phyloP scores from a whole-genome alignment of 192 early-diverging fungal genomes.

The Linnemannia schmuckeri region DNA sequence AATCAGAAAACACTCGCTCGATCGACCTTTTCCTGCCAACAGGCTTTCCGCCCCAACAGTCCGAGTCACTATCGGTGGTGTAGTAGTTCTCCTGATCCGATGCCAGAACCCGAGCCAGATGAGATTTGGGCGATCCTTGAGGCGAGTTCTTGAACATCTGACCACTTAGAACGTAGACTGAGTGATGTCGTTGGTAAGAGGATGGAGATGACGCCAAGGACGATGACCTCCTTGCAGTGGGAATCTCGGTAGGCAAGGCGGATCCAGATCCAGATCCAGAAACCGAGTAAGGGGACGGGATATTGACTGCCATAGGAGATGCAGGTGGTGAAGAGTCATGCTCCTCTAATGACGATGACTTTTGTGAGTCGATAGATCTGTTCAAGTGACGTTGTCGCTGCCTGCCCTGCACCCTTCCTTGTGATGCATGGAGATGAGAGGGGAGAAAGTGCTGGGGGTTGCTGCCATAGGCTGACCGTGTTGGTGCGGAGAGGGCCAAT shows the following conservation, averaged over 20 bases:
- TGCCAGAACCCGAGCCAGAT: constrained; percentile 35
- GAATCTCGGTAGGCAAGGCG: constrained; percentile 38
- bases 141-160: constrained; percentile 56
- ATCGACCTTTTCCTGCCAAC: constrained; percentile 28
- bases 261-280: constrained; percentile 2
- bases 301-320: constrained; percentile 35
- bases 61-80: constrained; percentile 50
- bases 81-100: constrained; percentile 53
- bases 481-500: constrained; percentile 26
- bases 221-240: constrained; percentile 33
- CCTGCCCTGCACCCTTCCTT: constrained; percentile 16
- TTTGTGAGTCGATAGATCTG: constrained; percentile 38
- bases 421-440: constrained; percentile 9
- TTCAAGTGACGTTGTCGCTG: constrained; percentile 38
- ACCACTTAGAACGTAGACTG: constrained; percentile 48
- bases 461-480: constrained; percentile 24
- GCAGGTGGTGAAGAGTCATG: constrained; percentile 50
- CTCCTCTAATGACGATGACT: constrained; percentile 42
- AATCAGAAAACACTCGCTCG: constrained; percentile 49
- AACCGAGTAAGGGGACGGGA: constrained; percentile 36
- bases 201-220: constrained; percentile 53
- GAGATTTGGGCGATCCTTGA: constrained; percentile 49
- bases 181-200: constrained; percentile 52
- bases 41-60: constrained; percentile 36
- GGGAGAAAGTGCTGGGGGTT: constrained; percentile 28